phyloP scores from a whole-genome alignment of 106 monocot species.

The Allium sativum region DNA sequence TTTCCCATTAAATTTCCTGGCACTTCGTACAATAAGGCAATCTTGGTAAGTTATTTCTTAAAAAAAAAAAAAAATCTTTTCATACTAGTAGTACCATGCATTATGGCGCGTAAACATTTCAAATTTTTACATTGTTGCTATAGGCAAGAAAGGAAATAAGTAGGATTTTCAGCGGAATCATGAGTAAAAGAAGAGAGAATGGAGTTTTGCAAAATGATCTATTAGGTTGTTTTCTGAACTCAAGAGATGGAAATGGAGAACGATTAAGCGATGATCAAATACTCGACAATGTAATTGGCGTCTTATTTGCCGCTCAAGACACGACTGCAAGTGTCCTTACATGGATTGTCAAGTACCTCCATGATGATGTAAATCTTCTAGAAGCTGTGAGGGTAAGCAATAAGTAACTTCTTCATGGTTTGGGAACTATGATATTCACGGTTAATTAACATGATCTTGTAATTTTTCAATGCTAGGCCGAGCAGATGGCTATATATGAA shows the following conservation, averaged over 20 bases:
- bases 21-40: conserved; percentile 52
- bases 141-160: conserved; percentile 62
- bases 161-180: conserved; percentile 41
- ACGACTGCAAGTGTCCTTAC: conserved; percentile 80
- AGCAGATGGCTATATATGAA: conserved; percentile 52
- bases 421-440: not conserved
- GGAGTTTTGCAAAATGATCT: conserved; percentile 31
- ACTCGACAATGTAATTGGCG: conserved; percentile 78
- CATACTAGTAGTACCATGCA: too few species aligned
- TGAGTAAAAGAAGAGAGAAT: conserved; percentile 51
- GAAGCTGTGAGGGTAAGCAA: conserved; percentile 47
- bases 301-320: conserved; percentile 85
- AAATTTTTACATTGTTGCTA: not conserved
- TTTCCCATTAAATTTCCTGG: conserved; percentile 52
- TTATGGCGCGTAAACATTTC: not conserved
- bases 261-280: conserved; percentile 58
- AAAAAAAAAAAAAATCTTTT: too few species aligned
- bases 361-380: conserved; percentile 56
- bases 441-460: not conserved
- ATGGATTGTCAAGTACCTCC: conserved; percentile 82
- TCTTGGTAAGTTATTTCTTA: conserved; percentile 28
- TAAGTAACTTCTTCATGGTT: too few species aligned
- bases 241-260: conserved; percentile 17
- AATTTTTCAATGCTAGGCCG: conserved; percentile 28
- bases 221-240: conserved; percentile 40